phyloP scores from a whole-genome alignment of 1,284 basidiomycete genomes.

The Sanghuangporus sanghuang region DNA sequence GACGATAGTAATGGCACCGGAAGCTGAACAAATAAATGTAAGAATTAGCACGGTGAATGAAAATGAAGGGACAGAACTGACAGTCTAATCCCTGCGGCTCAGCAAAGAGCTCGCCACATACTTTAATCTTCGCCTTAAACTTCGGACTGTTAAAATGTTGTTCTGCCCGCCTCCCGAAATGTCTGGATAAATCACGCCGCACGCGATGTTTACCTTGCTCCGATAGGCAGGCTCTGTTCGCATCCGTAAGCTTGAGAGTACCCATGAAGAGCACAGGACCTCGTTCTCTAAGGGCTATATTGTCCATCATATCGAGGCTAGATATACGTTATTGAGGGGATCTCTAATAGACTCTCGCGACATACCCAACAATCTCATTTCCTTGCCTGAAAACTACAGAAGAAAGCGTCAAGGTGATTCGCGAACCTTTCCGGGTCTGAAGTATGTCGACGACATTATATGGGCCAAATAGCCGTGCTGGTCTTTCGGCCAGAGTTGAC shows the following conservation, averaged over 20 bases:
- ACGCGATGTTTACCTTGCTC: slow-evolving; percentile 1
- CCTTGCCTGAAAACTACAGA: slow-evolving; percentile 4
- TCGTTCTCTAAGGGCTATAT: neutral
- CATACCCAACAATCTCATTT: slow-evolving; percentile 4
- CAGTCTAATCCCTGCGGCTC: neutral
- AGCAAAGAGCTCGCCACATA: neutral
- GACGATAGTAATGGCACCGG: neutral
- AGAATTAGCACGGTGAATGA: neutral
- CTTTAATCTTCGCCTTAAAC: neutral
- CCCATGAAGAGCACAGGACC: slow-evolving; percentile 10
- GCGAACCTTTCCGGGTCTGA: neutral
- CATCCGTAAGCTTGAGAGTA: neutral
- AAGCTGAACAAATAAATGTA: neutral
- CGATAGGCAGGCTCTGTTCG: slow-evolving; percentile 1
- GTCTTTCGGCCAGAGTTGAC: neutral
- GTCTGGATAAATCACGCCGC: neutral
- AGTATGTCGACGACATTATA: neutral
- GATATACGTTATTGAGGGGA: neutral
- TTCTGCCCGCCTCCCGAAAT: neutral
- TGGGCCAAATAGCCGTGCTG: neutral
- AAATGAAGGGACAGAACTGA: neutral
- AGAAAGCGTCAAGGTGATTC: neutral
- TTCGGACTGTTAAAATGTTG: neutral
- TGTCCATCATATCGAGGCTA: slow-evolving; percentile 11
- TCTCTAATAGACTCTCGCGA: neutral